phyloP scores from a whole-genome alignment of 495 filamentous ascomycete species.

The Penicillium ucsense region DNA sequence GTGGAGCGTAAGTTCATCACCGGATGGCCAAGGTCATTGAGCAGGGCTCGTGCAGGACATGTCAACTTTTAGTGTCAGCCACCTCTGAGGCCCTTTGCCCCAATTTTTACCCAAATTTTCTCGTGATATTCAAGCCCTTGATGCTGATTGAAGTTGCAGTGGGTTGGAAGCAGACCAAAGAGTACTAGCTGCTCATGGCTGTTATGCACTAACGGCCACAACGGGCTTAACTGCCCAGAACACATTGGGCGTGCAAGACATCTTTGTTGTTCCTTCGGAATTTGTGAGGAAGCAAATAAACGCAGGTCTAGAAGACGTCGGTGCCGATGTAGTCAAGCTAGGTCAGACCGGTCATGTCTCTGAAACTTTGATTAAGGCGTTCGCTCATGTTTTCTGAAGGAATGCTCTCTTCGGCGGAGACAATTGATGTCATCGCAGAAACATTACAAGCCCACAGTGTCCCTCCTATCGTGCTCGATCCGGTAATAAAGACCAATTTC shows the following conservation, averaged over 20 bases:
- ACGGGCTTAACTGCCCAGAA: conserved; percentile 94
- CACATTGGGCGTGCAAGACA: conserved; percentile 71
- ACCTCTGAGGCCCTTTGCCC: no score
- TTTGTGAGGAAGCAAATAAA: conserved; percentile 82
- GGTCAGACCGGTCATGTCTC: conserved; percentile 40
- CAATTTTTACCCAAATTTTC: no score
- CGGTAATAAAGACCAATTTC: conserved; percentile 40
- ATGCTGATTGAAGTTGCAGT: conserved; percentile 31
- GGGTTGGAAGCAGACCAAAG: conserved; percentile 98
- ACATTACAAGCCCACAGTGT: conserved; percentile 51
- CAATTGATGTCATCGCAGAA: conserved; percentile 64
- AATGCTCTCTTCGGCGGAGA: conserved; percentile 78
- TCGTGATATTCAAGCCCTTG: no score
- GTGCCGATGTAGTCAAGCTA: conserved; percentile 83
- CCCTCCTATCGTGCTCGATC: conserved; percentile 67
- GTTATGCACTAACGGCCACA: conserved; percentile 94
- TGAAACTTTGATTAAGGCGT: neutral
- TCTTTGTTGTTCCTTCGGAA: conserved; percentile 66
- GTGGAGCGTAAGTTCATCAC: conserved; percentile 60
- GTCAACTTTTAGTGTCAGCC: no score
- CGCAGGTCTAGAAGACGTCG: conserved; percentile 72
- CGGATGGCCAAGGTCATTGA: no score
- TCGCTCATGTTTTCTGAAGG: conserved; percentile 37
- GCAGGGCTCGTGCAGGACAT: no score
- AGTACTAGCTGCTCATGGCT: conserved; percentile 81